phyloP scores from a whole-genome alignment of 345 rosid species.

The Heritiera littoralis region DNA sequence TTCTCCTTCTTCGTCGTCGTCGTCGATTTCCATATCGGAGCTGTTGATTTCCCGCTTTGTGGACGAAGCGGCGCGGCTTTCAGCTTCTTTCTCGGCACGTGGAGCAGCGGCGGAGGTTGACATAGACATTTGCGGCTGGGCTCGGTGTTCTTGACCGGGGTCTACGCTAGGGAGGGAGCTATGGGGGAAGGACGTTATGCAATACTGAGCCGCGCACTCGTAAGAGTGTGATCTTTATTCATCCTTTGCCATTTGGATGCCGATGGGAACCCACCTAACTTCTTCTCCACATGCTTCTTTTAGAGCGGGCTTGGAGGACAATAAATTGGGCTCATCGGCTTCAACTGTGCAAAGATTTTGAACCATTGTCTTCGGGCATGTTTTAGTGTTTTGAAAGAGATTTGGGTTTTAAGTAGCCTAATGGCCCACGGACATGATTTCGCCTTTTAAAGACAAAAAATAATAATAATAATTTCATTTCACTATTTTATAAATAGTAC shows the following conservation, averaged over 20 bases:
- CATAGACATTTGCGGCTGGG: neutral
- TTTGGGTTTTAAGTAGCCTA: neutral
- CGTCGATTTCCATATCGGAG: constrained; percentile 17
- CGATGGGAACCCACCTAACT: neutral
- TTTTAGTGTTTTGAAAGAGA: neutral
- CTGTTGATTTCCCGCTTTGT: constrained; percentile 2
- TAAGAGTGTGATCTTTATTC: neutral
- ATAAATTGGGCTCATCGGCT: neutral
- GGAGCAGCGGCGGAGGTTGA: neutral
- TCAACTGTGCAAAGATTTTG: neutral
- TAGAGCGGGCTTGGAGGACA: neutral
- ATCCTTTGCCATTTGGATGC: constrained; percentile 6
- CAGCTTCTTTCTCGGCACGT: neutral
- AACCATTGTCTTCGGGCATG: neutral
- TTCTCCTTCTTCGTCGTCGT: neutral
- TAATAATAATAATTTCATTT: too few species aligned
- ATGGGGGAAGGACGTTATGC: neutral
- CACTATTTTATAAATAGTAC: too few species aligned
- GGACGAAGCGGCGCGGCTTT: neutral
- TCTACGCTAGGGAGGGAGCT: neutral
- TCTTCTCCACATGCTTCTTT: neutral
- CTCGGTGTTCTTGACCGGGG: neutral
- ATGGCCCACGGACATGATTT: neutral
- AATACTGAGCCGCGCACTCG: neutral
- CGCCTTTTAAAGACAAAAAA: neutral